A percentile compares a stretch with the other conserved stretches of the same genome.
Conservation (phyloP, 2,329 filamentous ascomycete genomes). For the Tolypocladium capitatum region DNA sequence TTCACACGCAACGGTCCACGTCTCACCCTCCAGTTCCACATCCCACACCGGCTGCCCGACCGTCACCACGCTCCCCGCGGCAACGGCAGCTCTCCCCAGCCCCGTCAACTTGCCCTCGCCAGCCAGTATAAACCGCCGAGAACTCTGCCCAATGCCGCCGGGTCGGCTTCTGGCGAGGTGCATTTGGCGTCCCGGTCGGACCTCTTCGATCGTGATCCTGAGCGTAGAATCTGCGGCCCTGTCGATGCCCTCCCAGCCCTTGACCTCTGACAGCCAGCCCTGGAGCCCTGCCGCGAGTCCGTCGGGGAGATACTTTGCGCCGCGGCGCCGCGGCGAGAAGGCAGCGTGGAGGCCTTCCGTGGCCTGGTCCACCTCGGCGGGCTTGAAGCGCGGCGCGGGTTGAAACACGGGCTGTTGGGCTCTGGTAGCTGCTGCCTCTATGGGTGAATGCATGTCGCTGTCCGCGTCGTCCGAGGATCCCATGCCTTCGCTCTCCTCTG, state of each 20-base stretch:
- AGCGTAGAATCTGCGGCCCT: conserved; percentile 4
- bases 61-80: conserved; percentile 16
- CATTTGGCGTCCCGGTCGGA: conserved; percentile 20
- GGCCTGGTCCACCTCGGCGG: conserved; percentile 10
- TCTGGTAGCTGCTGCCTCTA: background rate
- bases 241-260: conserved; percentile 16
- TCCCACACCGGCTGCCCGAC: conserved; percentile 26
- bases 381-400: conserved; percentile 26
- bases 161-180: conserved; percentile 16
- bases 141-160: background rate
- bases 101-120: conserved; percentile 24
- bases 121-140: conserved; percentile 19
- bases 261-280: conserved; percentile 27
- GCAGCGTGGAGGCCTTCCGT: conserved; percentile 12
- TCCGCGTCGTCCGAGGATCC: background rate
- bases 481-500: background rate
- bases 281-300: conserved; percentile 27
- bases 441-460: background rate
- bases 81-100: conserved; percentile 15
- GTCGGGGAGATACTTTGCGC: conserved; percentile 20
- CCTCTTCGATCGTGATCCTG: conserved; percentile 16
- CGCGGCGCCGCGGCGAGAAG: conserved; percentile 24
- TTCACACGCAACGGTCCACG: conserved; percentile 26
- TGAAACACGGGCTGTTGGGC: conserved; percentile 24
- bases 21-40: conserved; percentile 17